Evolutionary conservation across 1,284 basidiomycete species (phyloP).

Genomic region (Trichosporon sp.): DNA sequence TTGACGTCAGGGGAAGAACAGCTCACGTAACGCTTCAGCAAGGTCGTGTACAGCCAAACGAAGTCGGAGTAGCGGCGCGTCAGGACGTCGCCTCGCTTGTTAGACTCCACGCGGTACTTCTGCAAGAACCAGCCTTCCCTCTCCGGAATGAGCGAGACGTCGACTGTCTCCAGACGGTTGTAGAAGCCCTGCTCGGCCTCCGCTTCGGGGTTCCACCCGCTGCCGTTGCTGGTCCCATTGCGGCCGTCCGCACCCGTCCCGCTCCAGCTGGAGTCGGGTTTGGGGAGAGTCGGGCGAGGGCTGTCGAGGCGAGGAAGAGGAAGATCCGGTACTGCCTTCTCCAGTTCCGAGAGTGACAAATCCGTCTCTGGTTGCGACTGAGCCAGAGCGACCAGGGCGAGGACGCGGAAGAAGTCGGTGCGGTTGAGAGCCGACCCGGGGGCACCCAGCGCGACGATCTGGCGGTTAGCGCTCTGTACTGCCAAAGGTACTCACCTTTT

Average conservation of each 20-base stretch:
- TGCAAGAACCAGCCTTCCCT: constrained; percentile 78
- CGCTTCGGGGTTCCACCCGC: constrained; percentile 23
- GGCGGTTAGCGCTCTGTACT: not conserved
- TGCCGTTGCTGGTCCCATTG: constrained; percentile 6
- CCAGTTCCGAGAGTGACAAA: constrained; percentile 70
- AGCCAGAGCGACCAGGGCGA: constrained; percentile 79
- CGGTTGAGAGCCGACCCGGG: constrained; percentile 15
- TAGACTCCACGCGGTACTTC: constrained; percentile 75
- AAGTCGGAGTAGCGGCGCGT: constrained; percentile 75
- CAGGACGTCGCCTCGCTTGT: constrained; percentile 58
- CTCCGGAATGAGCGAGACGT: constrained; percentile 64
- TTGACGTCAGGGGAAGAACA: not conserved
- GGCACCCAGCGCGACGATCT: constrained; percentile 68
- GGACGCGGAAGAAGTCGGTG: constrained; percentile 75
- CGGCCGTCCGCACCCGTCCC: constrained; percentile 6
- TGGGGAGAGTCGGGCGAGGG: constrained; percentile 13
- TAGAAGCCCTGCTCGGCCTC: constrained; percentile 61
- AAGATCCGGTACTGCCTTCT: constrained; percentile 66
- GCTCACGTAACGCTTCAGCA: constrained; percentile 55
- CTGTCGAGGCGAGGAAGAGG: constrained; percentile 59
- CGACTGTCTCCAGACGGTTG: constrained; percentile 68
- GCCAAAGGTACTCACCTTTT: constrained; percentile 59
- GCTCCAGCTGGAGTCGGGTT: constrained; percentile 8
- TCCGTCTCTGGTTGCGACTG: constrained; percentile 42
- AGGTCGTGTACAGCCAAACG: constrained; percentile 75